phyloP scores from a whole-genome alignment of 75 land plant genomes.

The Selaginella moellendorffii region DNA sequence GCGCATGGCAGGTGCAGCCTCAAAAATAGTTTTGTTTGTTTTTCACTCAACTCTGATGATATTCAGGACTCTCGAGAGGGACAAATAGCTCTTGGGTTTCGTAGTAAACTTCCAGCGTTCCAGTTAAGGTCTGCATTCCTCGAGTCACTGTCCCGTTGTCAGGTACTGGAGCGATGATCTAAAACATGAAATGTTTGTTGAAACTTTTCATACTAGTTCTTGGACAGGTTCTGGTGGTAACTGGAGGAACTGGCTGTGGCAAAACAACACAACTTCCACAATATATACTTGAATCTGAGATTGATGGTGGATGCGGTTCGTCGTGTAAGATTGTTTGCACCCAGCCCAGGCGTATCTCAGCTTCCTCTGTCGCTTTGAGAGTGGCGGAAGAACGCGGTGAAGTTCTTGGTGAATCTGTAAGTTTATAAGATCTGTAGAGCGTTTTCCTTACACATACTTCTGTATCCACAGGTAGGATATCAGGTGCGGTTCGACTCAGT shows the following conservation, averaged over 20 bases:
- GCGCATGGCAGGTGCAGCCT: neutral
- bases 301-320: conserved; percentile 56
- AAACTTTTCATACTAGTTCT: neutral
- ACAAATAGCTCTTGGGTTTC: conserved; percentile 50
- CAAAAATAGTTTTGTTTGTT: neutral
- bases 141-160: conserved; percentile 40
- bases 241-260: conserved; percentile 89
- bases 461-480: conserved; percentile 54
- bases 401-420: conserved; percentile 72
- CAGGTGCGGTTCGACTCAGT: conserved; percentile 68
- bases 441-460: neutral
- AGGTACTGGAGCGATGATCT: too few relatives aligned
- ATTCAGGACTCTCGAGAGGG: conserved; percentile 55
- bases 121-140: conserved; percentile 55
- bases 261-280: conserved; percentile 91
- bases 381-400: conserved; percentile 90
- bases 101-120: conserved; percentile 66
- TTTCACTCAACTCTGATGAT: neutral
- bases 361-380: conserved; percentile 78
- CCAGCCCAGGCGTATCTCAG: conserved; percentile 85
- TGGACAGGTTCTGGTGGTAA: conserved; percentile 59
- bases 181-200: neutral
- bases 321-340: conserved; percentile 73
- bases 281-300: conserved; percentile 72
- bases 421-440: conserved; percentile 8